Evolutionary conservation across 345 rosid species (phyloP).

Genomic region (Citrus cavaleriei): DNA sequence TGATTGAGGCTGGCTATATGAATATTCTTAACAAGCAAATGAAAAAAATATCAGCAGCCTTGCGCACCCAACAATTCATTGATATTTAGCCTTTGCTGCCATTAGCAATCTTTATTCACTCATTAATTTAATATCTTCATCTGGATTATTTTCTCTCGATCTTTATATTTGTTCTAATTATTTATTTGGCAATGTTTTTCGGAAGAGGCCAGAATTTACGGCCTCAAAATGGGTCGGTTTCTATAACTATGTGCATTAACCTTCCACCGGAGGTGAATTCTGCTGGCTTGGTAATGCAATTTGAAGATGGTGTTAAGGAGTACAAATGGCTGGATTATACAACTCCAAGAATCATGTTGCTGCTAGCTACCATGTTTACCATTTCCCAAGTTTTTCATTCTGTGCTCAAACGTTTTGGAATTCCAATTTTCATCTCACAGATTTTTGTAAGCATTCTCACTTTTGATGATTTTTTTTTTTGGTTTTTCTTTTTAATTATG

Average conservation of each 20-base stretch:
- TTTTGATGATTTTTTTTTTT: not conserved
- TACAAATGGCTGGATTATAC: not conserved
- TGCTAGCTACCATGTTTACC: conserved; percentile 4
- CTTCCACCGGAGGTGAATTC: not conserved
- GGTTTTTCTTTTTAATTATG: not conserved
- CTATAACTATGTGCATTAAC: not conserved
- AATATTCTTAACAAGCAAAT: not conserved
- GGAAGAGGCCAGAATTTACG: too few species aligned
- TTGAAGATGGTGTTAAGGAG: not conserved
- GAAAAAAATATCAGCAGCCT: not conserved
- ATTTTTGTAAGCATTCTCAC: conserved; percentile 12
- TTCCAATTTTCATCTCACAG: conserved; percentile 25
- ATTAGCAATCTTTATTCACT: not conserved
- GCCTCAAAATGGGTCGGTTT: not conserved
- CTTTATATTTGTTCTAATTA: too few species aligned
- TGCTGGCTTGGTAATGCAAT: not conserved
- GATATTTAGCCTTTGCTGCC: not conserved
- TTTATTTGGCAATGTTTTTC: too few species aligned
- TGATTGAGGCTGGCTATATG: not conserved
- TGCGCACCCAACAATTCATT: not conserved
- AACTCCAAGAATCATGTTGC: conserved; percentile 15
- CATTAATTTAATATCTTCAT: too few species aligned
- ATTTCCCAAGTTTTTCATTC: conserved; percentile 16
- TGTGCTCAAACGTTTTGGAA: conserved; percentile 7
- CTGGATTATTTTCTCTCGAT: too few species aligned